Evolutionary conservation across 2,329 filamentous ascomycete genomes (phyloP).

Genomic region (Pseudopyrenochaeta lycopersici): DNA sequence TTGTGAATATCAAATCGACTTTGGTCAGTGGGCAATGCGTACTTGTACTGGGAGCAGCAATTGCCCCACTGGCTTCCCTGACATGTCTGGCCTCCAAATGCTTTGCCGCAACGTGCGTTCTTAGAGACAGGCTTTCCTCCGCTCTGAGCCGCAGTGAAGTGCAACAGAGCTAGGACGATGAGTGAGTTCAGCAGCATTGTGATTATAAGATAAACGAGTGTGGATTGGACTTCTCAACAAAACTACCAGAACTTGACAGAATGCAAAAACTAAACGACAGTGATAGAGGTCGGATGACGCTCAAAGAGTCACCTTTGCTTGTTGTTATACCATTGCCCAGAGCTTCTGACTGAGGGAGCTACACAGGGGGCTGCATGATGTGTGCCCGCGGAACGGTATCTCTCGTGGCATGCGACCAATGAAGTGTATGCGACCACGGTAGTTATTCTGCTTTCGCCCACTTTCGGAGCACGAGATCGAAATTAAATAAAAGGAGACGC

Average conservation of each 20-base stretch:
- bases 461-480: not conserved
- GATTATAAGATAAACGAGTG: not conserved
- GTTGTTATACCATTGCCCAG: not conserved
- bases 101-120: not conserved
- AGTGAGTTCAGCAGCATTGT: not conserved
- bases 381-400: not conserved
- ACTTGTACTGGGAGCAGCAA: not conserved
- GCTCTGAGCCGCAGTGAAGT: not conserved
- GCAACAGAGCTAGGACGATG: not conserved
- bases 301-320: not conserved
- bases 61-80: not conserved
- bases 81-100: not conserved
- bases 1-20: not conserved
- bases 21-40: not conserved
- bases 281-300: not conserved
- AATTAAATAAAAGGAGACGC: not conserved
- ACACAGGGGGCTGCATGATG: not conserved
- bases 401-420: not conserved
- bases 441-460: not conserved
- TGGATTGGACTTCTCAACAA: not conserved
- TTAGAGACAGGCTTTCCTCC: not conserved
- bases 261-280: not conserved
- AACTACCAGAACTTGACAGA: not conserved
- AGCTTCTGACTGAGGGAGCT: not conserved
- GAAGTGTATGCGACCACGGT: not conserved